Base-by-base conservation (phyloP, 441 rosid species). In the Corymbia calophylla region DNA sequence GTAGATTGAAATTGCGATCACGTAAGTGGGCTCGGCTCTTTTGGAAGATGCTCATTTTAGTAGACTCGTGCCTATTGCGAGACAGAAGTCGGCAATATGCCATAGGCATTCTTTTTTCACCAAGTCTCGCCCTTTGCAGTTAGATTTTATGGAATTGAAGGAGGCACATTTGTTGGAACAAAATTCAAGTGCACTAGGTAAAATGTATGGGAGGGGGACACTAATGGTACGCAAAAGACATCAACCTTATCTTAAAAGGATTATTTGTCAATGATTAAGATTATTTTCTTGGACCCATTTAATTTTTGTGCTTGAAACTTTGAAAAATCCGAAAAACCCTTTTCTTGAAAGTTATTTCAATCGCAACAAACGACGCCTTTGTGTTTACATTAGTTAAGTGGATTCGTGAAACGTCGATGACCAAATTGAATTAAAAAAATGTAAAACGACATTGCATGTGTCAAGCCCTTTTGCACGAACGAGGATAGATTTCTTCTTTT, bases 81-180 rank as follows among this genome's bases (percentile, higher is more conserved):
- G 73, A 66, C 5, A 39, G 39, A 66, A 31, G 39, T 31, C 31
- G 35, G 18, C 2, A 0, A 66, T 31, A 66, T 66, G 10, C 44
- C 0, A 0, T 66, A 17, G 77, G 44, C 68, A 62, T 29, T 31
- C 32, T 0, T 14, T 62, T 6, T 58, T 58, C 64, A 58, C 64
- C 64, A 58, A 58, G 25, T 58, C 13, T 23, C 12, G 13, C 25
- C 62, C 25, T 25, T 58, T 58, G 62, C 29, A 23, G 25, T 58
- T 29, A 32, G 49, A 70, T 35, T 35, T 15, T 21, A 70, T 10
- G 27, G 29, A 70, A 35, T 19, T 70, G 49, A 19, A 70, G 8
- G 13, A 70, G 49, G 27, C 27, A 73, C 49, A 73, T 35, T 73
- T 35, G 4, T 5, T 10, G 48, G 82, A 35, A 39, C 8, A 35